Conservation (phyloP, 1,284 basidiomycete genomes). For the Earliella scabrosa region DNA sequence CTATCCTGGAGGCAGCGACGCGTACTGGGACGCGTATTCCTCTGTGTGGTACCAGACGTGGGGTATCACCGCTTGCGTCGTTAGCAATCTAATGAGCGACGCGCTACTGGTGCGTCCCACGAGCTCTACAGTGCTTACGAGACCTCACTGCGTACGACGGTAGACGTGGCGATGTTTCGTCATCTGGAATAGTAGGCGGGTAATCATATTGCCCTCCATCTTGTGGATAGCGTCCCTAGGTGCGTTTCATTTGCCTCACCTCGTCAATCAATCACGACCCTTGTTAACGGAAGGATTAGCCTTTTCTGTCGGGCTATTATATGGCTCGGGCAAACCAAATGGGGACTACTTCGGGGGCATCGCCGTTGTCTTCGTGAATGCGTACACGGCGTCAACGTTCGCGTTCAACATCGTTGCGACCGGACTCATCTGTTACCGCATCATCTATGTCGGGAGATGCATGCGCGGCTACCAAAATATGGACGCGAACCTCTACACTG, state of each 20-base stretch:
- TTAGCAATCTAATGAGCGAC: conserved; percentile 25
- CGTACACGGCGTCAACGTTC: conserved; percentile 25
- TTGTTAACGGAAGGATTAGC: neutral
- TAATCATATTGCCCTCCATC: conserved; percentile 17
- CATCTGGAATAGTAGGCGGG: conserved; percentile 21
- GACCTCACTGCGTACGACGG: neutral
- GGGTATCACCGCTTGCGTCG: conserved; percentile 18
- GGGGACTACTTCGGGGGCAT: conserved; percentile 26
- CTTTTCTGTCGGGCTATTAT: conserved; percentile 21
- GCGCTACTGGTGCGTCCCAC: conserved; percentile 25
- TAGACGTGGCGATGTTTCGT: conserved; percentile 25
- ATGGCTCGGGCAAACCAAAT: conserved; percentile 22
- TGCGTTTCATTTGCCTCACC: neutral
- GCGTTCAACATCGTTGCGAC: conserved; percentile 26
- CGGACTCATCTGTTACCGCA: conserved; percentile 23
- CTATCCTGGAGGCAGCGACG: conserved; percentile 23
- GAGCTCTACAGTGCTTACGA: too few species aligned
- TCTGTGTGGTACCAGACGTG: conserved; percentile 27
- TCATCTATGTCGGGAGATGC: conserved; percentile 15
- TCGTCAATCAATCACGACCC: too few species aligned
- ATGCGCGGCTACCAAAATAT: neutral
- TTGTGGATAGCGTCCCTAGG: conserved; percentile 23
- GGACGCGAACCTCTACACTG: conserved; percentile 16
- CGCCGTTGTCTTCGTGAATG: conserved; percentile 16
- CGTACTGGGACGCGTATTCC: conserved; percentile 9